phyloP scores from a whole-genome alignment of 2,329 filamentous ascomycete species.

The Pyrenophora seminiperda region DNA sequence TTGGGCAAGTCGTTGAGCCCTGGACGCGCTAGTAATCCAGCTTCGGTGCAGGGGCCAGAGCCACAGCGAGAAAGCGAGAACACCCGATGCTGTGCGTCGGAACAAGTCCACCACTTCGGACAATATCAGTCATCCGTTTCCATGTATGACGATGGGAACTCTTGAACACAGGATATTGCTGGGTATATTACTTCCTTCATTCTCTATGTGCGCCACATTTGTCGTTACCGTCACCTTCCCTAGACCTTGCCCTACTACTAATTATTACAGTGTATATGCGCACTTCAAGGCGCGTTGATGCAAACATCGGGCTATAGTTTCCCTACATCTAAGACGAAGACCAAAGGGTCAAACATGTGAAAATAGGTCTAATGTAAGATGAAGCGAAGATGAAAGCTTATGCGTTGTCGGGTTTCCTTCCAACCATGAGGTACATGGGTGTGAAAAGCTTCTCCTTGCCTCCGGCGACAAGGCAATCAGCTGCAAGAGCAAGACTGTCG shows the following conservation, averaged over 20 bases:
- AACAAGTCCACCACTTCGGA: not conserved
- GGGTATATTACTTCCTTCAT: conserved; percentile 10
- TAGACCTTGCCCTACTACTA: conserved; percentile 18
- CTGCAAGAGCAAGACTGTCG: conserved; percentile 80
- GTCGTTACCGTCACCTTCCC: conserved; percentile 32
- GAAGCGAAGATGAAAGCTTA: conserved; percentile 24
- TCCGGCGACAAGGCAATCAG: conserved; percentile 84
- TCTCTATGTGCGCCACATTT: conserved; percentile 13
- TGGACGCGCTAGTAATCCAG: conserved; percentile 17
- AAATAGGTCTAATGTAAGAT: conserved; percentile 29
- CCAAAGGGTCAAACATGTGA: conserved; percentile 16
- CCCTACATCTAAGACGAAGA: conserved; percentile 22
- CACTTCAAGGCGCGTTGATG: conserved; percentile 22
- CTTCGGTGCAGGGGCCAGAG: conserved; percentile 10
- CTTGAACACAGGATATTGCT: not conserved
- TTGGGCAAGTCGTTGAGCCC: conserved; percentile 18
- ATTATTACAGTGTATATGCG: conserved; percentile 38
- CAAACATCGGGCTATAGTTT: conserved; percentile 21
- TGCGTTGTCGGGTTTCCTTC: conserved; percentile 71
- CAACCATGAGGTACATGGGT: conserved; percentile 97
- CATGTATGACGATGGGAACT: not conserved
- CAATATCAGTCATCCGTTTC: too few relatives aligned
- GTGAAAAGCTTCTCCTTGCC: conserved; percentile 92
- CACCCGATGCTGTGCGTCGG: conserved; percentile 12
- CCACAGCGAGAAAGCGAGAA: conserved; percentile 20